Conservation (phyloP, 2,329 filamentous ascomycete genomes). For the Metarhizium guizhouense region DNA sequence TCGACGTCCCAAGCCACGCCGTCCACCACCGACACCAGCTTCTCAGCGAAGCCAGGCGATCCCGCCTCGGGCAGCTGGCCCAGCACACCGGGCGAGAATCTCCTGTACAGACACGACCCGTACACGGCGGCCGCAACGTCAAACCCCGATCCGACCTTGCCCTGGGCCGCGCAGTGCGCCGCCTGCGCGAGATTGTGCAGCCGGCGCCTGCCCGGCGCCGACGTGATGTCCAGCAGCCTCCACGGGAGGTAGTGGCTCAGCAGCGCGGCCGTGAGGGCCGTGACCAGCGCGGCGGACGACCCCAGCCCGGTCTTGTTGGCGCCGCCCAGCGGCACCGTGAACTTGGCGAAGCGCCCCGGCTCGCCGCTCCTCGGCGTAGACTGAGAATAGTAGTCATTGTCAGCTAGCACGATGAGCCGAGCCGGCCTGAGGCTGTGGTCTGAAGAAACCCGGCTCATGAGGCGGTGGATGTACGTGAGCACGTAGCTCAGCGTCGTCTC, state of each 20-base stretch:
- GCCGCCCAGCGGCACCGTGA: conserved; percentile 62
- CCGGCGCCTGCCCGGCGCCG: conserved; percentile 43
- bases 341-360: conserved; percentile 60
- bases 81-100: conserved; percentile 80
- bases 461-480: conserved; percentile 64
- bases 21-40: conserved; percentile 59
- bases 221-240: conserved; percentile 46
- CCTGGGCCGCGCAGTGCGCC: conserved; percentile 90
- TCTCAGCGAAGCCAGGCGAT: conserved; percentile 53
- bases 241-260: conserved; percentile 64
- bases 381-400: conserved; percentile 92
- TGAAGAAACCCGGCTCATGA: conserved; percentile 26
- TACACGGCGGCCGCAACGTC: conserved; percentile 91
- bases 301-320: conserved; percentile 96
- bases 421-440: conserved; percentile 52
- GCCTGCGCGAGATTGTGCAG: conserved; percentile 93
- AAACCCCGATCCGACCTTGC: conserved; percentile 92
- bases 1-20: conserved; percentile 70
- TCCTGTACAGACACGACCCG: conserved; percentile 80
- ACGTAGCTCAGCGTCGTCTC: conserved; percentile 85
- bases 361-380: conserved; percentile 21
- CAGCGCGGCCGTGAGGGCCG: conserved; percentile 69
- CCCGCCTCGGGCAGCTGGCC: conserved; percentile 57
- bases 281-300: conserved; percentile 89
- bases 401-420: conserved; percentile 79